Percentiles rank a stretch among this genome's conserved stretches.
phyloP scores from a whole-genome alignment of 805 yeast species.

The Candida sithepensis region DNA sequence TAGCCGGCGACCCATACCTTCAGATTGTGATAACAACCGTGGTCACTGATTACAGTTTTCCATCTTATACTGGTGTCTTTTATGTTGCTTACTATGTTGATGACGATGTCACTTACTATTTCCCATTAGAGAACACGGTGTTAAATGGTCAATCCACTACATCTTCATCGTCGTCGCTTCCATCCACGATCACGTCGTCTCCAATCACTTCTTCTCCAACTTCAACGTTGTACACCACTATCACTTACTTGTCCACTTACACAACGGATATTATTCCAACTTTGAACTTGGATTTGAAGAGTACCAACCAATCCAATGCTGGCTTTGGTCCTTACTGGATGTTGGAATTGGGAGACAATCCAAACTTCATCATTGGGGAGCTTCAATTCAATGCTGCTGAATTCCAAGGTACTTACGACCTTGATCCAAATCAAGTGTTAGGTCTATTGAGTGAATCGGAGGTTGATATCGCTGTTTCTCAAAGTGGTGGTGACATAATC shows the following conservation, averaged over 20 bases:
- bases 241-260: background rate
- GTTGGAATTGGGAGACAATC: background rate
- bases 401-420: background rate
- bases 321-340: background rate
- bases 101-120: background rate
- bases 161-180: background rate
- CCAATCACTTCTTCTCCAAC: background rate
- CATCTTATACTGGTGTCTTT: background rate
- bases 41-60: background rate
- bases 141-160: background rate
- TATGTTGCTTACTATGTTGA: background rate
- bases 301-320: background rate
- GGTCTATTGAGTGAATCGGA: background rate
- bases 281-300: background rate
- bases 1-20: background rate
- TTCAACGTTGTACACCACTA: background rate
- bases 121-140: background rate
- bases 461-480: background rate
- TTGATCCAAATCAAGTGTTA: background rate
- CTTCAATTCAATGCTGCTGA: background rate
- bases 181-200: too few species aligned
- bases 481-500: background rate
- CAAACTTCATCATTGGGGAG: background rate
- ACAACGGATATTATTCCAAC: background rate
- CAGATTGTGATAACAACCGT: background rate